Conservation (phyloP, 495 filamentous ascomycete species). For the Penicillium malachiteum region DNA sequence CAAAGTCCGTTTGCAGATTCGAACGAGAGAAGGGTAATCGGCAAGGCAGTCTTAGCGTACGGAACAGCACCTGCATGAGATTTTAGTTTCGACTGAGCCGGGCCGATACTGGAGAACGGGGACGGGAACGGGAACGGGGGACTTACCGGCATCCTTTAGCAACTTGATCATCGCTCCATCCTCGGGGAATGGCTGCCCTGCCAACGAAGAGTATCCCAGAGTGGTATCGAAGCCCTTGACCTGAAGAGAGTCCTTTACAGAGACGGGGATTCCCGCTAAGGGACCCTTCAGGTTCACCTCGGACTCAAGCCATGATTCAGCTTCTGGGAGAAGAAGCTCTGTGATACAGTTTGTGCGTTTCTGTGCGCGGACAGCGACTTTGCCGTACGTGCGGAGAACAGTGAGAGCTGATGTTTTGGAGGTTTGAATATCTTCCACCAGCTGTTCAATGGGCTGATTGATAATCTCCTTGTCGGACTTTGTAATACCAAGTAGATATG, state of each 20-base stretch:
- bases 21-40: conserved; percentile 87
- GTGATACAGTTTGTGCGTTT: conserved; percentile 88
- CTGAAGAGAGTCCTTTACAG: conserved; percentile 82
- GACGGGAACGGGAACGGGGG: no score
- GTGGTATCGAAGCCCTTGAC: conserved; percentile 85
- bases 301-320: conserved; percentile 71
- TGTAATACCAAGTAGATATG: conserved; percentile 66
- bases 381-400: conserved; percentile 86
- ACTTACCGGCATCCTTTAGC: conserved; percentile 77
- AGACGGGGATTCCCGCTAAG: conserved; percentile 85
- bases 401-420: conserved; percentile 63
- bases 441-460: conserved; percentile 68
- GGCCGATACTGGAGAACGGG: no score
- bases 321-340: conserved; percentile 78
- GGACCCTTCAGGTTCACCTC: conserved; percentile 78
- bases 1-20: conserved; percentile 90
- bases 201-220: conserved; percentile 76
- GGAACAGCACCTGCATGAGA: conserved; percentile 69
- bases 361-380: conserved; percentile 82
- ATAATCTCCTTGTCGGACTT: conserved; percentile 62
- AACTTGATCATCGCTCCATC: conserved; percentile 77
- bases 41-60: conserved; percentile 94
- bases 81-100: not conserved
- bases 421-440: conserved; percentile 76
- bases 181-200: conserved; percentile 58